Base-by-base conservation (phyloP, 139 green algal species). In the Eudorina sp. region DNA sequence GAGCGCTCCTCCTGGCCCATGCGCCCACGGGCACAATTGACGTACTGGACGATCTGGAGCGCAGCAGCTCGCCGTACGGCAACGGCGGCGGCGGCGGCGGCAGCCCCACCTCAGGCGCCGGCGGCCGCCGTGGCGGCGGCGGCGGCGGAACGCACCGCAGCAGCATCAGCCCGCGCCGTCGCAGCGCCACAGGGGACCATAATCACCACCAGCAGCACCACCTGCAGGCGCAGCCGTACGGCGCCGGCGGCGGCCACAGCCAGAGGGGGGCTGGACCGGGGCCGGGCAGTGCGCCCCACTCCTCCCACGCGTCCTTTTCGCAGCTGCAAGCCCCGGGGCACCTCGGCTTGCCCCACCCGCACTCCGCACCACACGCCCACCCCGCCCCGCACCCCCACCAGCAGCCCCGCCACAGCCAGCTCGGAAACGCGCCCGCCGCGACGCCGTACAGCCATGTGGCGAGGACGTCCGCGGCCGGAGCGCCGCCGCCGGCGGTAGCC, bases 21-120 rank as follows among this genome's bases (percentile, higher is more conserved):
- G 80, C 53, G 13, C 80, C 80, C 41, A 2, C 3, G 9, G 80
- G 43, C 51, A 86, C 80, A 4, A 58, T 76, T 0, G 78, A 85
- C 19, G 11, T 85, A 2, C 6, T 85, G 5, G 78, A 58, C 8
- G 55, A 43, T 3, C 7, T 23, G 38, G 55, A 85, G 55, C 78
- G 78, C 40, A 34, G 62, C 62, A 29, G 27, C 62, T 72, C 62
- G 38, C 62, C 62, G 21, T 29, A 48, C 7, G 68, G 68, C 68
- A 48, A 34, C 31, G 68, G 68, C 38, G 70, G 70, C 9, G 62
- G n/a, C 62, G 23, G 62, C 62, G 62, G 62, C 55, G 70, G 70
- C 70, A 53, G 70, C 40, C 40, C 70, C 41, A 53, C 70, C 70
- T 14, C 16, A 2, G 41, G 41, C 70, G 41, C 4, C 70, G 40